Evolutionary conservation across 129 eudicot genomes (phyloP).

Genomic region (Flaveria trinervia): DNA sequence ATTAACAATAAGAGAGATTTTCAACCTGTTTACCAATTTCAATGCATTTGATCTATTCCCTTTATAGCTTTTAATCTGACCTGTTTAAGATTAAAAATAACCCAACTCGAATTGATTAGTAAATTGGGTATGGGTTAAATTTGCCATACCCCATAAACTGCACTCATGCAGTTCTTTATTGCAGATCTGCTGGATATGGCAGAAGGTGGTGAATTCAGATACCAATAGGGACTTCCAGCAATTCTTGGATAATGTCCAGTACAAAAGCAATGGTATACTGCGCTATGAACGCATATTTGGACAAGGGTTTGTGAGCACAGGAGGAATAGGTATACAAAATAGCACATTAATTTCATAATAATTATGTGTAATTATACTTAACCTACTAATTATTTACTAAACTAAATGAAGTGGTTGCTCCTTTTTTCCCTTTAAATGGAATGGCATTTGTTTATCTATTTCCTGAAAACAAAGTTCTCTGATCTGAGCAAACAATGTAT

Average conservation of each 20-base stretch:
- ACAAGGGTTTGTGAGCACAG: constrained; percentile 89
- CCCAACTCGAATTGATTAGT: neutral
- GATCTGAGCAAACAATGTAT: neutral
- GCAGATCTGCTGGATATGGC: constrained; percentile 98
- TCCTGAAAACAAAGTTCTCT: neutral
- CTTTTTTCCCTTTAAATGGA: neutral
- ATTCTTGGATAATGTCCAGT: constrained; percentile 88
- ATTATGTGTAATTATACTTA: neutral
- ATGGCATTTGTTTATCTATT: neutral
- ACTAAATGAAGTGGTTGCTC: neutral
- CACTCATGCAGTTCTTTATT: constrained; percentile 16
- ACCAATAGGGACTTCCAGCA: constrained; percentile 77
- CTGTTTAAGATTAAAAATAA: neutral
- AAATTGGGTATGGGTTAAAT: neutral
- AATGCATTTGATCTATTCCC: neutral
- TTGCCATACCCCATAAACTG: neutral
- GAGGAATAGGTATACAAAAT: constrained; percentile 77
- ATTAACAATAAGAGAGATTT: neutral
- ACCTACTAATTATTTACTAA: neutral
- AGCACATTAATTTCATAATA: neutral
- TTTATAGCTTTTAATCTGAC: neutral
- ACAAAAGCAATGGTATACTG: constrained; percentile 74
- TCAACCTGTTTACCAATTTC: neutral
- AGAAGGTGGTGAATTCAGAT: constrained; percentile 79
- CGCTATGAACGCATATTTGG: constrained; percentile 97